A percentile compares a stretch with the other conserved stretches of the same genome.
These are phyloP conservation scores for Ramalina peruviana DNA, from an alignment of 495 filamentous ascomycete species.

Conservation along the genomic window DNA sequence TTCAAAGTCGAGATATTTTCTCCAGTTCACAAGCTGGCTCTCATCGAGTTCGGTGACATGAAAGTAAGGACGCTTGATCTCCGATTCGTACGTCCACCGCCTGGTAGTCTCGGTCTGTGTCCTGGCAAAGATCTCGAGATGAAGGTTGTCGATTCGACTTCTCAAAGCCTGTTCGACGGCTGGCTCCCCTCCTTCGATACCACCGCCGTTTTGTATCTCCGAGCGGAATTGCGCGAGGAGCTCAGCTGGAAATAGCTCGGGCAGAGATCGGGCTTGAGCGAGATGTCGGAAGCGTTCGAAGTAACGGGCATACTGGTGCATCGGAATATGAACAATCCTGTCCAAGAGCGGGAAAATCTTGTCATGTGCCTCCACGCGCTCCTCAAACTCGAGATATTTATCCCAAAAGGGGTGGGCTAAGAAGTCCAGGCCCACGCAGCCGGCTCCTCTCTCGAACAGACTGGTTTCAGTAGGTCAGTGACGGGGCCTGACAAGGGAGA, in stretches of 20 bases:
- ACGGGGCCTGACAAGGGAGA: slow-evolving; percentile 7
- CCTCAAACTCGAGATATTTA: slow-evolving; percentile 94
- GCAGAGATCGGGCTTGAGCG: slow-evolving; percentile 55
- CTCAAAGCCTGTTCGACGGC: slow-evolving; percentile 80
- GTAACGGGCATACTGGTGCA: slow-evolving; percentile 94
- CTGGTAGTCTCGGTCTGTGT: slow-evolving; percentile 85
- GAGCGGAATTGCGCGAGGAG: slow-evolving; percentile 51
- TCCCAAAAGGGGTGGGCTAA: slow-evolving; percentile 96
- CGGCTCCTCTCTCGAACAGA: slow-evolving; percentile 83
- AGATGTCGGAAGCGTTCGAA: slow-evolving; percentile 81
- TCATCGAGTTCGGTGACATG: slow-evolving; percentile 88
- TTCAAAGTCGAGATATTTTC: slow-evolving; percentile 94
- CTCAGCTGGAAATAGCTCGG: slow-evolving; percentile 58
- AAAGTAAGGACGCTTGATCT: slow-evolving; percentile 94
- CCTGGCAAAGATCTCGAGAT: slow-evolving; percentile 65
- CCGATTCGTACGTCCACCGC: slow-evolving; percentile 87
- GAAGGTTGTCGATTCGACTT: slow-evolving; percentile 61
- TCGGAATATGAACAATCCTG: slow-evolving; percentile 81
- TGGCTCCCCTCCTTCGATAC: slow-evolving; percentile 41
- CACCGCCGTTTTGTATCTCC: slow-evolving; percentile 49
- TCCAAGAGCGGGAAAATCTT: slow-evolving; percentile 75
- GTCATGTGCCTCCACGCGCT: slow-evolving; percentile 72
- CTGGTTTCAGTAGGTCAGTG: slow-evolving; percentile 38
- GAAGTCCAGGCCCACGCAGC: slow-evolving; percentile 81
- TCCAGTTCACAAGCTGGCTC: slow-evolving; percentile 78